phyloP scores from a whole-genome alignment of 2,329 filamentous ascomycete species.

The Corynespora cassiicola region DNA sequence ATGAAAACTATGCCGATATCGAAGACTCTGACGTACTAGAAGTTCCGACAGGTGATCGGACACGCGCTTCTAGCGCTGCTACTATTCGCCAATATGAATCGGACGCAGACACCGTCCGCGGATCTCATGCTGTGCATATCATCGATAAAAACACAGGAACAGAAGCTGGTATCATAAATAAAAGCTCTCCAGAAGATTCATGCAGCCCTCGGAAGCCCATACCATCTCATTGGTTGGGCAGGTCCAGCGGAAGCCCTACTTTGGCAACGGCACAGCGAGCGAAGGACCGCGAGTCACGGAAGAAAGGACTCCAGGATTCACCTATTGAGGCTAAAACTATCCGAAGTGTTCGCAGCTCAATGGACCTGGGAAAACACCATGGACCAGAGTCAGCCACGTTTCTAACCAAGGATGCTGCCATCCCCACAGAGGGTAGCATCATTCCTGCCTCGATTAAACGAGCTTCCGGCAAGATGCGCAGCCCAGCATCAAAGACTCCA shows the following conservation, averaged over 20 bases:
- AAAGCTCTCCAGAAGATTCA: no score
- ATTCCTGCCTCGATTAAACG: constrained; percentile 13
- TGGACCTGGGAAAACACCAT: constrained; percentile 19
- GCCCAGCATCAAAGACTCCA: constrained; percentile 22
- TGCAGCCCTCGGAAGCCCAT: constrained; percentile 35
- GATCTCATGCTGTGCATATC: background rate
- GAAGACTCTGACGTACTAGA: constrained; percentile 20
- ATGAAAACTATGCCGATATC: constrained; percentile 20
- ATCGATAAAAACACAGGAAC: background rate
- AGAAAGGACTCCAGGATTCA: constrained; percentile 12
- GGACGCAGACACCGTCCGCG: constrained; percentile 13
- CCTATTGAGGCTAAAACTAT: constrained; percentile 21
- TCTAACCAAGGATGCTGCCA: constrained; percentile 36
- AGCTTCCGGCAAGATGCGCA: constrained; percentile 18
- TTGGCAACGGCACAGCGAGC: constrained; percentile 31
- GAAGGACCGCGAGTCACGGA: constrained; percentile 27
- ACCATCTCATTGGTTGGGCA: constrained; percentile 30
- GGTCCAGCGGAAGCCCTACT: constrained; percentile 14
- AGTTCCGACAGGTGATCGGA: constrained; percentile 11
- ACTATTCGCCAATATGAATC: constrained; percentile 7
- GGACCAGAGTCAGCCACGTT: constrained; percentile 21
- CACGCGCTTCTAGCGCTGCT: constrained; percentile 4
- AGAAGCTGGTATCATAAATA: background rate
- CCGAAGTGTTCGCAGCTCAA: constrained; percentile 22
- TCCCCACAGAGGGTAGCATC: constrained; percentile 26